Percentiles rank a stretch among this genome's conserved stretches.
Conservation (phyloP, 768 basidiomycete species). For the Tricholoma saponaceum region DNA sequence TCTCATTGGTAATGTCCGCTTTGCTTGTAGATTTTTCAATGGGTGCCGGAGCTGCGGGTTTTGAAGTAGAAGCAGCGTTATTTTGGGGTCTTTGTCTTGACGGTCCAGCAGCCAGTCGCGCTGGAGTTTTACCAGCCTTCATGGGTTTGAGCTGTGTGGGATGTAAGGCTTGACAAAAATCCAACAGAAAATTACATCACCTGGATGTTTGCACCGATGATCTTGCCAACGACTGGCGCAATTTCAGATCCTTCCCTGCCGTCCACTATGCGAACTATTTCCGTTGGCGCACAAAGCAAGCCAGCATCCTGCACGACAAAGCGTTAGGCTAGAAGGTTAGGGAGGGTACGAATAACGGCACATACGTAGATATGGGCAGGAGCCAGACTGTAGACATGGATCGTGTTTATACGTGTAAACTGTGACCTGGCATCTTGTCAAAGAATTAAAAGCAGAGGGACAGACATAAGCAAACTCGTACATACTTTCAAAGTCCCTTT, state of each 20-base stretch:
- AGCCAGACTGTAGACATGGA: conserved; percentile 71
- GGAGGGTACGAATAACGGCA: conserved; percentile 3
- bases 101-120: conserved; percentile 39
- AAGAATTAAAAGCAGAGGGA: neutral
- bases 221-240: conserved; percentile 41
- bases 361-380: conserved; percentile 58
- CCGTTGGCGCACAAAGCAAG: conserved; percentile 37
- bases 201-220: conserved; percentile 42
- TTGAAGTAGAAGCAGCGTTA: conserved; percentile 7
- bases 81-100: conserved; percentile 29
- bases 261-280: conserved; percentile 36
- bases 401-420: conserved; percentile 48
- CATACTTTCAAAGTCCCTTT: conserved; percentile 63
- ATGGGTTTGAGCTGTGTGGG: conserved; percentile 5
- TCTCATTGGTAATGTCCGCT: conserved; percentile 7
- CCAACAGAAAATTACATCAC: conserved; percentile 24
- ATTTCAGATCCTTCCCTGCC: conserved; percentile 37
- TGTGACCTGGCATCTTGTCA: conserved; percentile 46
- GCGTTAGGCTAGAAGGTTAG: conserved; percentile 1
- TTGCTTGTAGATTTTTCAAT: conserved; percentile 11
- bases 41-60: conserved; percentile 8
- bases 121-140: conserved; percentile 16
- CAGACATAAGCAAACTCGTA: conserved; percentile 3
- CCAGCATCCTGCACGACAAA: conserved; percentile 37
- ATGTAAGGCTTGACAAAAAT: neutral